Conservation (phyloP, 2,329 filamentous ascomycete genomes). For the Westerdykella aurantiaca region DNA sequence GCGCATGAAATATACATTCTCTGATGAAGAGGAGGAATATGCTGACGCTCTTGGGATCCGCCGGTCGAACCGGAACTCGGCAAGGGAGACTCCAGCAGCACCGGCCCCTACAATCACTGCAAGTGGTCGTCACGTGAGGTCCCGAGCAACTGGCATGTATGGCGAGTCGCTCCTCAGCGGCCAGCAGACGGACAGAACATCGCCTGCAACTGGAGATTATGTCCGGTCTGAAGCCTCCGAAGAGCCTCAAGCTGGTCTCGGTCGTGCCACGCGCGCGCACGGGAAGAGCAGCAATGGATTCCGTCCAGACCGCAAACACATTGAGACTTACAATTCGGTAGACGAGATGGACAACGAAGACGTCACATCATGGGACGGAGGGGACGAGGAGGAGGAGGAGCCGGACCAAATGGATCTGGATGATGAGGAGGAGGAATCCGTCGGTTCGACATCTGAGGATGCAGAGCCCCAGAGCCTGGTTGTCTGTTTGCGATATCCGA, state of each 20-base stretch:
- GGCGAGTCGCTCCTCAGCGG: slow-evolving; percentile 56
- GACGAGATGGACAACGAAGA: slow-evolving; percentile 61
- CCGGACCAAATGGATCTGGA: slow-evolving; percentile 61
- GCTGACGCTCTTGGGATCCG: slow-evolving; percentile 62
- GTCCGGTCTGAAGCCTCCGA: slow-evolving; percentile 43
- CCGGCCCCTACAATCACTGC: slow-evolving; percentile 63
- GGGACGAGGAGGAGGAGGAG: slow-evolving; percentile 68
- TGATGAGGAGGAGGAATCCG: slow-evolving; percentile 49
- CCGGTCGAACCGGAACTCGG: slow-evolving; percentile 61
- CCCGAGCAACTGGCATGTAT: slow-evolving; percentile 57
- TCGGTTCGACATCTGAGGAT: slow-evolving; percentile 40
- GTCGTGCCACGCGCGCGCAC: slow-evolving; percentile 39
- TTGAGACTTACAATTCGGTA: slow-evolving; percentile 53
- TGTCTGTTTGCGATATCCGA: slow-evolving; percentile 57
- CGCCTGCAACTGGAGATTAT: slow-evolving; percentile 40
- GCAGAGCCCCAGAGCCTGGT: slow-evolving; percentile 55
- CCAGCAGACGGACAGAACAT: slow-evolving; percentile 40
- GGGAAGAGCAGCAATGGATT: slow-evolving; percentile 17
- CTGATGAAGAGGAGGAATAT: slow-evolving; percentile 81
- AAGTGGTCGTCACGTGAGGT: slow-evolving; percentile 78
- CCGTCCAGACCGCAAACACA: slow-evolving; percentile 31
- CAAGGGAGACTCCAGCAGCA: slow-evolving; percentile 67
- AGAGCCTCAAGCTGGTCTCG: slow-evolving; percentile 39
- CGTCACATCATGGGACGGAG: slow-evolving; percentile 60
- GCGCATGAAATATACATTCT: slow-evolving; percentile 93